Base-by-base conservation (phyloP, 2,329 filamentous ascomycete species). In the Blumeria hordei region DNA sequence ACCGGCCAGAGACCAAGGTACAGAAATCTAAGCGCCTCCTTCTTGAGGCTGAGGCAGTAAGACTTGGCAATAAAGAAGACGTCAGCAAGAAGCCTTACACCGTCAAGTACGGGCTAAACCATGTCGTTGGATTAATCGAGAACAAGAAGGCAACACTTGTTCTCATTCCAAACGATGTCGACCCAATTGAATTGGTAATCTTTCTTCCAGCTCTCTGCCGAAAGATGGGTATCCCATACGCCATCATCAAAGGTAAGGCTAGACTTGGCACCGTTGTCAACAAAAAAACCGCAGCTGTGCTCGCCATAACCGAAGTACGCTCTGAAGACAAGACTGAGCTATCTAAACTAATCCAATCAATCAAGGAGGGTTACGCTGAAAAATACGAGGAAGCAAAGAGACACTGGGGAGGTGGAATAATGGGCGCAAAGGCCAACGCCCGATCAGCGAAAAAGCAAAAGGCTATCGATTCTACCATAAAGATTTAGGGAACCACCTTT, bases 1-100 rank as follows among this genome's bases (percentile, higher is more conserved):
- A 98, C 84, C 88, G 90, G 67, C 92, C 92, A 64, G 92, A 98
- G 81, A 93, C 86, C 73, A 96, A 95, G 83, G 76, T 78, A 66
- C 90, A 96, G 83, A 98, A 98, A 87, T 98, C 96, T 83, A 93
- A 98, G 78, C 88, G 92, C 75, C 79, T 98, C 63, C 81, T 85
- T 71, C 88, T 94, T 80, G 92, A 98, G 81, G 92, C 93, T 62
- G 94, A 88, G 66, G 93, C 92, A 68, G 81, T 98, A 71, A 82
- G 88, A 71, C 88, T 96, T 74, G 92, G 93, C 73, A 98, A 96
- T 85, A 96, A 96, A 85, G 93, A 98, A 80, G 88, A 94, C 68
- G 90, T 94, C 70, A 86, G 80, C 84, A 96, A 96, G 87, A 98
- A 98, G 85, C 92, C 92, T 68, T 98, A 95, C 75, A 76, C 84